Evolutionary conservation across 306 rosid species (phyloP).

Genomic region (Aeschynomene evenia): DNA sequence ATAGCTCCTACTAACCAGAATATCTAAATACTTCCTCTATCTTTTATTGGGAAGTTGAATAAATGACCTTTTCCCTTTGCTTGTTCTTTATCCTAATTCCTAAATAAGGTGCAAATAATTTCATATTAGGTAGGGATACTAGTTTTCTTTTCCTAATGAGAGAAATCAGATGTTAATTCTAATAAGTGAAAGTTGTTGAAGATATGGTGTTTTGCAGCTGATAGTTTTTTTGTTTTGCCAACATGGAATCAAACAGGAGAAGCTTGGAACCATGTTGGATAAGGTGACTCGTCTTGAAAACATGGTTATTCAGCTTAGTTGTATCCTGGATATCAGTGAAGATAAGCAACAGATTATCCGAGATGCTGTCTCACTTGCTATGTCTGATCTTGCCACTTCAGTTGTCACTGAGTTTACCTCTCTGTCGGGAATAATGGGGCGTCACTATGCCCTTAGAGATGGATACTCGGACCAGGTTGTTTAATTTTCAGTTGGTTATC

Average conservation of each 20-base stretch:
- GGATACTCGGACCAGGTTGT: slow-evolving; percentile 89
- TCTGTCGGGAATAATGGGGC: slow-evolving; percentile 93
- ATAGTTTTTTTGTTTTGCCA: slow-evolving; percentile 28
- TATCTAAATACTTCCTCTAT: background rate
- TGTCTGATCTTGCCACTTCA: slow-evolving; percentile 95
- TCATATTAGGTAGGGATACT: background rate
- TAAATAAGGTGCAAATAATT: background rate
- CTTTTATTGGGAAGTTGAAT: slow-evolving; percentile 22
- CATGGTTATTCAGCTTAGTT: slow-evolving; percentile 53
- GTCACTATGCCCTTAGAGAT: slow-evolving; percentile 89
- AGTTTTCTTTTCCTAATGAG: too few relatives aligned
- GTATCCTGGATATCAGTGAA: slow-evolving; percentile 51
- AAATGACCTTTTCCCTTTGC: background rate
- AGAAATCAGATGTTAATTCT: slow-evolving; percentile 6
- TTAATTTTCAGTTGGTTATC: slow-evolving; percentile 26
- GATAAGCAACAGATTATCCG: slow-evolving; percentile 44
- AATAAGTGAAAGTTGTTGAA: slow-evolving; percentile 8
- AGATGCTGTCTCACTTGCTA: slow-evolving; percentile 91
- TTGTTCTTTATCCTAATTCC: slow-evolving; percentile 11
- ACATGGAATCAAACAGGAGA: slow-evolving; percentile 62
- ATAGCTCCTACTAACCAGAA: slow-evolving; percentile 1
- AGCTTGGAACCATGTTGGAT: slow-evolving; percentile 94
- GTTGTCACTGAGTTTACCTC: slow-evolving; percentile 96
- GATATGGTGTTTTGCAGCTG: slow-evolving; percentile 18
- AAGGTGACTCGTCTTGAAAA: slow-evolving; percentile 73